phyloP scores from a whole-genome alignment of 2,329 filamentous ascomycete species.

The Davidsoniella australis region DNA sequence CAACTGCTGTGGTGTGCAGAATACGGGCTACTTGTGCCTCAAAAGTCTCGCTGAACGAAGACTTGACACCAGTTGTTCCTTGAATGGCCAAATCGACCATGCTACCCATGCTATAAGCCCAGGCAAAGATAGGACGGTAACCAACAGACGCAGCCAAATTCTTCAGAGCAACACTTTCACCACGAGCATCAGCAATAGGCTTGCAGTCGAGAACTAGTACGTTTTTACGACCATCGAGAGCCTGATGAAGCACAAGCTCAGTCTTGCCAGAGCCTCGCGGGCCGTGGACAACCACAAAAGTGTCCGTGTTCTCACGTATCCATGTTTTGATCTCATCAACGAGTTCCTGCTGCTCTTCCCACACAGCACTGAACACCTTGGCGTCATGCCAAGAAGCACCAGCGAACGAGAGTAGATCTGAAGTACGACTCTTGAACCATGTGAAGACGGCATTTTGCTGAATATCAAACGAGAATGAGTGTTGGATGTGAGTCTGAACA shows the following conservation, averaged over 20 bases:
- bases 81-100: constrained; percentile 85
- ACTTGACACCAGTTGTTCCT: constrained; percentile 84
- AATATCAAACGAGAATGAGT: constrained; percentile 44
- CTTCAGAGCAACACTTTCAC: constrained; percentile 71
- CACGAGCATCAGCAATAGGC: constrained; percentile 74
- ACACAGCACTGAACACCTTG: constrained; percentile 61
- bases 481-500: constrained; percentile 72
- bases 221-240: constrained; percentile 56
- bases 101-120: constrained; percentile 89
- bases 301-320: constrained; percentile 76
- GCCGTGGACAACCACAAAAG: constrained; percentile 85
- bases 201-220: constrained; percentile 86
- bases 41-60: constrained; percentile 82
- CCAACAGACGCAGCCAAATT: constrained; percentile 70
- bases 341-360: constrained; percentile 68
- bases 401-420: constrained; percentile 43
- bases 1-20: constrained; percentile 62
- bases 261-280: constrained; percentile 82
- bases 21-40: constrained; percentile 84
- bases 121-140: constrained; percentile 85
- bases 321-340: constrained; percentile 72
- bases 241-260: constrained; percentile 73
- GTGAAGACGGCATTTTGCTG: constrained; percentile 57
- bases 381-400: constrained; percentile 39
- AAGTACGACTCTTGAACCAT: constrained; percentile 63